Evolutionary conservation across 352 stramenopile species (phyloP).

Genomic region (Peronospora destructor): DNA sequence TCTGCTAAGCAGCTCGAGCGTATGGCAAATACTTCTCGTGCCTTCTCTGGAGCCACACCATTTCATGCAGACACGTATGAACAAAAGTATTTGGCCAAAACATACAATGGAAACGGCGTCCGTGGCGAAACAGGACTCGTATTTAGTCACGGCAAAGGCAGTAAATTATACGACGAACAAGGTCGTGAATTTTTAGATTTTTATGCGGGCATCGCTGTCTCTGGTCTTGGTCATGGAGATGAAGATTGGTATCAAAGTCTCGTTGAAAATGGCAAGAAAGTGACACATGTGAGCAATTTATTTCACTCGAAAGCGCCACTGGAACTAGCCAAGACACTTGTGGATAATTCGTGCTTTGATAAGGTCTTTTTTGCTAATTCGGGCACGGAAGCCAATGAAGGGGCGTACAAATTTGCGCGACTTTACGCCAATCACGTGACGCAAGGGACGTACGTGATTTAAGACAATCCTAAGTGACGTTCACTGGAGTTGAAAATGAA

Average conservation of each 20-base stretch:
- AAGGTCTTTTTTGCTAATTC: slow-evolving; percentile 99
- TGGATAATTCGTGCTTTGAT: slow-evolving; percentile 93
- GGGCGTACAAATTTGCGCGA: slow-evolving; percentile 82
- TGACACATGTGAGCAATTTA: slow-evolving; percentile 95
- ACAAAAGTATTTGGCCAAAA: slow-evolving; percentile 75
- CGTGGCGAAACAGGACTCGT: slow-evolving; percentile 56
- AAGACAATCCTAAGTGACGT: too few species aligned
- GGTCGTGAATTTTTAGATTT: slow-evolving; percentile 88
- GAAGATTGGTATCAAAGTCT: slow-evolving; percentile 71
- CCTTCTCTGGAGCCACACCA: slow-evolving; percentile 28
- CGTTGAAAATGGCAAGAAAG: slow-evolving; percentile 52
- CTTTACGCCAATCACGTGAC: slow-evolving; percentile 61
- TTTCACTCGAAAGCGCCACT: slow-evolving; percentile 94
- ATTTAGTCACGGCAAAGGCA: slow-evolving; percentile 87
- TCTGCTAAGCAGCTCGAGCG: neutral
- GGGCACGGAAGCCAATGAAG: slow-evolving; percentile 87
- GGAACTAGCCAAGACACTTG: slow-evolving; percentile 90
- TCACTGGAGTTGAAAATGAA: too few species aligned
- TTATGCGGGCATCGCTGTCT: slow-evolving; percentile 90
- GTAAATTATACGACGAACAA: slow-evolving; percentile 87
- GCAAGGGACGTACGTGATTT: slow-evolving; percentile 53
- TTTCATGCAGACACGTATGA: slow-evolving; percentile 63
- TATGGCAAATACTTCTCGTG: slow-evolving; percentile 9
- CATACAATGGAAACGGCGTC: slow-evolving; percentile 74
- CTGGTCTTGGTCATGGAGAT: slow-evolving; percentile 86